Percentiles rank a stretch among this genome's conserved stretches.
These are phyloP conservation scores for Delonix regia DNA, from an alignment of 306 rosid genomes.

Conservation along the genomic window DNA sequence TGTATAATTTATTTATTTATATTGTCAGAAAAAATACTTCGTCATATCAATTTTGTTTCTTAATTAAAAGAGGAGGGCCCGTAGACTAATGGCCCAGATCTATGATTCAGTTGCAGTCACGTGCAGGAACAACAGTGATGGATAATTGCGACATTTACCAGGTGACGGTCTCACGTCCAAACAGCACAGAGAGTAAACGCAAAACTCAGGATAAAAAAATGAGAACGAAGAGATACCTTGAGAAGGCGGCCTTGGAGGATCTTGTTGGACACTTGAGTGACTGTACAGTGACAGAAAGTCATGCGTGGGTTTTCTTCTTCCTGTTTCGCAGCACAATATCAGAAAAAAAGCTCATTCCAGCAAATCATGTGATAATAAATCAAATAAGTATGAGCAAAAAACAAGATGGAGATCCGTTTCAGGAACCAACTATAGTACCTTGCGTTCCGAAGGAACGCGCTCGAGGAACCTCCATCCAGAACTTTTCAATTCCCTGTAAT, in stretches of 20 bases:
- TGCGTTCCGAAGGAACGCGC: constrained; percentile 67
- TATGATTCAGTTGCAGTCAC: constrained; percentile 73
- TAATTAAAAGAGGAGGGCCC: constrained; percentile 33
- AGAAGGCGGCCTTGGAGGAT: constrained; percentile 84
- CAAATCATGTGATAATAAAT: neutral
- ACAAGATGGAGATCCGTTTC: neutral
- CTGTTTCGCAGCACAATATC: constrained; percentile 24
- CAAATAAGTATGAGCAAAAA: neutral
- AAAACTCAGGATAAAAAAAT: neutral
- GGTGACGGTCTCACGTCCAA: neutral
- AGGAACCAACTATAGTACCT: constrained; percentile 50
- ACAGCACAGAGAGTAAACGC: neutral
- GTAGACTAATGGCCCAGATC: constrained; percentile 62
- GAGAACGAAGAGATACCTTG: constrained; percentile 62
- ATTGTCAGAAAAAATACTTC: too few species aligned
- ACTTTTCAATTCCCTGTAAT: constrained; percentile 8
- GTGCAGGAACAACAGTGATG: constrained; percentile 64
- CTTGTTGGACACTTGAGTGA: constrained; percentile 77
- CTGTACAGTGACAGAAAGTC: constrained; percentile 88
- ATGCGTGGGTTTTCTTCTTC: constrained; percentile 76
- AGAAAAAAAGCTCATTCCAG: neutral
- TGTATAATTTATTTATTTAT: too few species aligned
- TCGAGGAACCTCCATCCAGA: constrained; percentile 87
- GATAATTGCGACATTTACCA: neutral
- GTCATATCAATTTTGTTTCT: neutral